Evolutionary conservation across 306 rosid genomes (phyloP).

Genomic region (Cucurbita moschata): DNA sequence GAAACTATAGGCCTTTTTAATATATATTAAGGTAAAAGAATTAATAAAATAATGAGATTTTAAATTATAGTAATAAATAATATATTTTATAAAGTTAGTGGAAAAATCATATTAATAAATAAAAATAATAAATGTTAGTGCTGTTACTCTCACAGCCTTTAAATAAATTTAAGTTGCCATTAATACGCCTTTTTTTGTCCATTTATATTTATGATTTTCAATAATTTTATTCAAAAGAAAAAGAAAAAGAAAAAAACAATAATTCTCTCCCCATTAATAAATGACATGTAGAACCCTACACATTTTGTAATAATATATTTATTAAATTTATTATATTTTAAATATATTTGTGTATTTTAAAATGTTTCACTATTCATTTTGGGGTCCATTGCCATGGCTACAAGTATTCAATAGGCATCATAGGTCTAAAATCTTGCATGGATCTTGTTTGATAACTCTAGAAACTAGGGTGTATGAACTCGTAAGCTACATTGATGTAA

Average conservation of each 20-base stretch:
- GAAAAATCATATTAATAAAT: neutral
- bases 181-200: neutral
- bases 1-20: neutral
- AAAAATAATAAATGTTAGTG: neutral
- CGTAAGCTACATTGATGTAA: too few species aligned
- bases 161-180: neutral
- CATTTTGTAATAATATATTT: too few species aligned
- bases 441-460: too few species aligned
- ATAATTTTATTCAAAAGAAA: neutral
- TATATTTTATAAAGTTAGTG: neutral
- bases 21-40: neutral
- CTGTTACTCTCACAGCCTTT: neutral
- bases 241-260: neutral
- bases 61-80: neutral
- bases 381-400: too few species aligned
- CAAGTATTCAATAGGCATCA: too few species aligned
- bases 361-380: too few species aligned
- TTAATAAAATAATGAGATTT: neutral
- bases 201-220: neutral
- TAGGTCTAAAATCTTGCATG: too few species aligned
- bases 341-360: too few species aligned
- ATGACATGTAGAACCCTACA: neutral
- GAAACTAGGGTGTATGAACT: too few species aligned
- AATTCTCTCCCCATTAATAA: neutral
- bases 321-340: too few species aligned